Conservation (phyloP, 345 rosid species). For the Euphorbia peplus region DNA sequence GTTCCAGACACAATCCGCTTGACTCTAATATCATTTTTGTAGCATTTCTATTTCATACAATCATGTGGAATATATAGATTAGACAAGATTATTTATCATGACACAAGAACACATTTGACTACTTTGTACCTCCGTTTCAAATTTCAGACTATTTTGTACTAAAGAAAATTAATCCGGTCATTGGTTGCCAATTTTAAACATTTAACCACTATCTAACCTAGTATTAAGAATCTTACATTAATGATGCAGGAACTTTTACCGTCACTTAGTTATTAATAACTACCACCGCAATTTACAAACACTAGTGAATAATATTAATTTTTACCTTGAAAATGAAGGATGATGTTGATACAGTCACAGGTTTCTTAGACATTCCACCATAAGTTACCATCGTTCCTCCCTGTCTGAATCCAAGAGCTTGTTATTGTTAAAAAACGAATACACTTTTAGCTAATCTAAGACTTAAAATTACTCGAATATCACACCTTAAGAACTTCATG, state of each 20-base stretch:
- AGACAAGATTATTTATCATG: no score
- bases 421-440: neutral
- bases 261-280: no score
- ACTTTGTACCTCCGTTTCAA: no score
- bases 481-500: slow-evolving; percentile 69
- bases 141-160: no score
- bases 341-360: slow-evolving; percentile 73
- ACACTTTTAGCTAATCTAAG: neutral
- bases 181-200: neutral
- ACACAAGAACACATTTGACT: no score
- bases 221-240: neutral
- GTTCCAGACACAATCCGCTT: no score
- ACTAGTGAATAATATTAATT: neutral
- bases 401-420: slow-evolving; percentile 32
- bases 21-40: no score
- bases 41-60: no score
- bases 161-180: neutral
- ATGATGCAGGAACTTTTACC: neutral
- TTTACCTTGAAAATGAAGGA: slow-evolving; percentile 75
- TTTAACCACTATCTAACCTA: slow-evolving; percentile 1
- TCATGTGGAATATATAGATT: no score
- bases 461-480: neutral
- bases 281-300: no score
- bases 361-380: slow-evolving; percentile 93
- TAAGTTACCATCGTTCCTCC: slow-evolving; percentile 93